phyloP scores from a whole-genome alignment of 1,284 basidiomycete genomes.

The Ustilago shanxiensis region DNA sequence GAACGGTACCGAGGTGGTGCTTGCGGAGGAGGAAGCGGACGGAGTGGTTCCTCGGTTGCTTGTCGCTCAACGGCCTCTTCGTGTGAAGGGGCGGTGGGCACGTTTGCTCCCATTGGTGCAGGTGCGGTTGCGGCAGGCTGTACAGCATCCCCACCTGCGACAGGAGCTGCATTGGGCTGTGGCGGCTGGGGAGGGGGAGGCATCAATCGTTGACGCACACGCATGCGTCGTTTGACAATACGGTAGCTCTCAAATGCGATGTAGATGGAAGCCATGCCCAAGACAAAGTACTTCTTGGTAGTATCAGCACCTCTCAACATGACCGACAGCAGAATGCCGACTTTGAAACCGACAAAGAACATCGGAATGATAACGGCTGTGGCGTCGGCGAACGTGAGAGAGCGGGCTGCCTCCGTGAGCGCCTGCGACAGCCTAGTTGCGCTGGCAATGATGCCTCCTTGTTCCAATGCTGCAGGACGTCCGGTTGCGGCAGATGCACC shows the following conservation, averaged over 20 bases:
- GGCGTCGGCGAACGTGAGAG: conserved; percentile 34
- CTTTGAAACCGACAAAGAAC: conserved; percentile 52
- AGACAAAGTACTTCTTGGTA: conserved; percentile 46
- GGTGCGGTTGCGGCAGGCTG: neutral
- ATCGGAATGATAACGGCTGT: conserved; percentile 40
- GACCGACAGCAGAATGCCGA: conserved; percentile 54
- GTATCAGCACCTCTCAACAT: conserved; percentile 44
- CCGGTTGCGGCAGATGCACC: conserved; percentile 1
- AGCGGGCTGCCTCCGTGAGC: neutral
- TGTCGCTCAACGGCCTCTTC: conserved; percentile 25
- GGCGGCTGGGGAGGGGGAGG: neutral
- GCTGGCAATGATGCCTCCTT: conserved; percentile 1
- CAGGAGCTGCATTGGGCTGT: neutral
- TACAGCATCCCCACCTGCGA: neutral
- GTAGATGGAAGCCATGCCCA: conserved; percentile 41
- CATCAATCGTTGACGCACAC: conserved; percentile 20
- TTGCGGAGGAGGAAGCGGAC: conserved; percentile 36
- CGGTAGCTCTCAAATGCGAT: conserved; percentile 47
- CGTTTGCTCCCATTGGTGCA: conserved; percentile 26
- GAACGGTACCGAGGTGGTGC: conserved; percentile 26
- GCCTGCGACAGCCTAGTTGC: neutral
- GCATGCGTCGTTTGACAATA: conserved; percentile 34
- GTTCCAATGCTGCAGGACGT: conserved; percentile 11
- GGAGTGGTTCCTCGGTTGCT: conserved; percentile 17
- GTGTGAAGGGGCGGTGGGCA: conserved; percentile 23